These are phyloP conservation scores for Cudoniella acicularis DNA, from an alignment of 495 filamentous ascomycete species.

Conservation along the genomic window DNA sequence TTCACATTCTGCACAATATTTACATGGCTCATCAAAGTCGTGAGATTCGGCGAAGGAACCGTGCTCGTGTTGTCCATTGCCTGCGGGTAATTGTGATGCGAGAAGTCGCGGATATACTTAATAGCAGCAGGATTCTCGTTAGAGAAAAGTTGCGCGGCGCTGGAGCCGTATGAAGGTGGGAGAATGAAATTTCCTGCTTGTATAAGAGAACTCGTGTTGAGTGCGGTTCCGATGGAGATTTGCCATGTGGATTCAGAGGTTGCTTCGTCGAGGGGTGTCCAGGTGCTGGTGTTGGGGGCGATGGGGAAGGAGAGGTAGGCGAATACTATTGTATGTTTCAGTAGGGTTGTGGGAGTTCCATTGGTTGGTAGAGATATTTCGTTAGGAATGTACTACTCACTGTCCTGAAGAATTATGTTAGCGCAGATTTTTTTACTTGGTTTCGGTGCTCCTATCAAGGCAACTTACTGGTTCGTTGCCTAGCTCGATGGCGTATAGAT, in stretches of 20 bases:
- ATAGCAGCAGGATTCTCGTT: slow-evolving; percentile 42
- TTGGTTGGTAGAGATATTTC: neutral
- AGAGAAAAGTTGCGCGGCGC: slow-evolving; percentile 41
- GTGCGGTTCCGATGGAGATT: slow-evolving; percentile 40
- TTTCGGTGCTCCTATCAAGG: slow-evolving; percentile 14
- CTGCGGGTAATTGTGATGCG: slow-evolving; percentile 55
- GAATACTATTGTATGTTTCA: too few relatives aligned
- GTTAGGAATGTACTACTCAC: too few relatives aligned
- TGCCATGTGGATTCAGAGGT: slow-evolving; percentile 50
- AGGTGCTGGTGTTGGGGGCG: too few relatives aligned
- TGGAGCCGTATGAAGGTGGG: slow-evolving; percentile 45
- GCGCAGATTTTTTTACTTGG: neutral
- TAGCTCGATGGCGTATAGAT: slow-evolving; percentile 52
- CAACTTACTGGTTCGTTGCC: slow-evolving; percentile 58
- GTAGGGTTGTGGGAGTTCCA: too few relatives aligned
- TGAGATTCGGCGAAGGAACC: too few relatives aligned
- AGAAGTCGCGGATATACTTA: slow-evolving; percentile 46
- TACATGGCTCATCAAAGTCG: slow-evolving; percentile 47
- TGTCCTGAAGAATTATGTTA: too few relatives aligned
- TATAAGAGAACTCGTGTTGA: slow-evolving; percentile 41
- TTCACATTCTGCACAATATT: slow-evolving; percentile 23
- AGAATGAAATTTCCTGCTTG: slow-evolving; percentile 52
- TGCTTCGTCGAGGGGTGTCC: slow-evolving; percentile 48
- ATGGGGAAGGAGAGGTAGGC: too few relatives aligned
- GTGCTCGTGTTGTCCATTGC: too few relatives aligned